Base-by-base conservation (phyloP, 768 basidiomycete genomes). In the Boletus coccyginus region DNA sequence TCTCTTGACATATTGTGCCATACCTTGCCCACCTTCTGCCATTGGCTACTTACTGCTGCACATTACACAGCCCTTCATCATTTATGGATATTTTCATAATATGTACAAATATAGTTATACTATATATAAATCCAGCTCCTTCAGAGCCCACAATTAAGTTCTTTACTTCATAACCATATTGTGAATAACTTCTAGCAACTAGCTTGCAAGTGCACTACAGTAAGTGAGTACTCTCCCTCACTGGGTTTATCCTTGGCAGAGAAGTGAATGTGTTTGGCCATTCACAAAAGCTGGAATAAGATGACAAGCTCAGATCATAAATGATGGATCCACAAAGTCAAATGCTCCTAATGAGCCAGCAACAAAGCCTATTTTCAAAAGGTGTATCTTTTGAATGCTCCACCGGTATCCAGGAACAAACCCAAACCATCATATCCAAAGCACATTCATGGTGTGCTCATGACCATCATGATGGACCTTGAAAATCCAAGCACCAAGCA, bases 341-440 rank as follows among this genome's bases (percentile, higher is more conserved):
- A 76, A 77, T 0, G 73, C 68, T 29, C 72, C 69, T 5, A 46
- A 46, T 14, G 45, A 53, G 14, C 66, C 59, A 0, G 72, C 63
- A 12, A 75, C 58, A 49, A 70, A 75, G 0, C 67, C 66, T 14
- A 75, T 46, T 32, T 65, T 67, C 5, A 71, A 70, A 3, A 75
- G 62, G 3, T 50, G 40, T 2, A 63, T 58, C 32, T 52, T 31
- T 3, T 51, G 41, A 19, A 55, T 57, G 11, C 70, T 66, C 45
- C 46, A 60, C 2, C 21, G 52, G 38, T 60, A 50, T 1, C 57
- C 56, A 2, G 62, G 63, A 31, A 73, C 69, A 0, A 40, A 46
- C 2, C 69, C 73, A 32, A 76, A 62, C 77, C 77, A 78, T 0
- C 69, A 68, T 3, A 79, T 67, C 73, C 75, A 77, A 1, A 78